Base-by-base conservation (phyloP, 345 rosid species). In the Gossypium bickii region DNA sequence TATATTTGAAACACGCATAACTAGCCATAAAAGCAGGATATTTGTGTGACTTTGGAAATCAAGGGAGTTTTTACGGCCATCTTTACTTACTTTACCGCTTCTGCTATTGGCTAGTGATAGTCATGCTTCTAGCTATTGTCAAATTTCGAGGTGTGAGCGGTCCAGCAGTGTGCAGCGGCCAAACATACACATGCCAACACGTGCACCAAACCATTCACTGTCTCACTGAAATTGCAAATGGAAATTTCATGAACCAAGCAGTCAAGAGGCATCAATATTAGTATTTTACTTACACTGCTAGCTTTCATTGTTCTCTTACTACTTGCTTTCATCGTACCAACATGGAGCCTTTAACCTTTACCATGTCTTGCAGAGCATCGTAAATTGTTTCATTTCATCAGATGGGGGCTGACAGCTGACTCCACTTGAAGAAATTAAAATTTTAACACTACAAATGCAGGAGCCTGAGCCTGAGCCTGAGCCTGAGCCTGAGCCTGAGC, bases 41-140 rank as follows among this genome's bases (percentile, higher is more conserved):
- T 38, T 59, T 51, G 77, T 58, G 49, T 77, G 61, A 60, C 64
- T 67, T 78, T 73, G 16, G 61, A 67, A 56, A 55, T 49, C n/a
- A 48, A 55, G 48, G 56, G 13, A 16, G 15, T 44, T 55, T 27
- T 70, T 38, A 49, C 29, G 61, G 53, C 1, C 48, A 70, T 27
- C 73, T 12, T 17, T 49, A 20, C 71, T 22, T 25, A 53, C 62
- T 70, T 55, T 41, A 70, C 17, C 27, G 0, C 17, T 11, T 24
- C 45, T 38, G 18, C 24, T 17, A 49, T 27, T 69, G 59, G 72
- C 17, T 51, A 18, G 48, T 38, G 9, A 43, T 64, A 15, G 56
- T 56, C 25, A 20, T 56, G 60, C 27, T 56, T 20, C 59, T 27
- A 11, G 15, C 43, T 52, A n/a, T 27, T 16, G 13, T 1, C 59